Base-by-base conservation (phyloP, 495 filamentous ascomycete genomes). In the Penicillium bialowiezense region DNA sequence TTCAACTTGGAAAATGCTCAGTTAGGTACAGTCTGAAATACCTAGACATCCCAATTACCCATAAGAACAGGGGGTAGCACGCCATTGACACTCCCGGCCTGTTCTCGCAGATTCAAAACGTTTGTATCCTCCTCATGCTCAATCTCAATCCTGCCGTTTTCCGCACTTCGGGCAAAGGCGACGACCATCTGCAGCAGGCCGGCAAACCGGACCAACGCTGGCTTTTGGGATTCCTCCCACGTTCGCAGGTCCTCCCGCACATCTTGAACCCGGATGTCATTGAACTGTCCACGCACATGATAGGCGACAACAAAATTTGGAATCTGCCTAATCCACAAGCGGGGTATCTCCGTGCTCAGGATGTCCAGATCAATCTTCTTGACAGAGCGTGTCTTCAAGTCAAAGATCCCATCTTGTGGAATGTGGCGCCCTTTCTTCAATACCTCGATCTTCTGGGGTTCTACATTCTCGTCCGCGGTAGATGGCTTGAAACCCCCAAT, bases 351-450 rank as follows among this genome's bases (percentile, higher is more conserved):
- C 2, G 79, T 76, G 2, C 35, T 50, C 36, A 81, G 59, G 3
- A 53, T 62, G 19, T 74, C 61, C 7, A 74, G 52, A 19, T 63
- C 50, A 18, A 56, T 57, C 23, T 67, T 65, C 14, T 7, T 33
- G 34, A 71, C 58, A 17, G 71, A 74, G 7, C 82, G 75, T 1
- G 86, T 90, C 54, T 88, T 88, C 40, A 89, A 66, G 46, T 88
- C 85, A 55, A 88, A 82, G n/a, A 86, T 62, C 7, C 70, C 62
- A 4, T 60, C 24, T 42, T 85, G 83, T 7, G 65, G 55, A 14
- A 59, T 41, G 23, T 23, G 3, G 3, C 38, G 34, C 19, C 59
- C 62, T 8, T 34, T 44, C 3, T 21, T 40, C 12, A 24, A 15
- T 28, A 61, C 35, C 0, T 14, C 23, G 7, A 64, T 54, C 14